phyloP scores from a whole-genome alignment of 495 filamentous ascomycete species.

The Aspergillus haitiensis region DNA sequence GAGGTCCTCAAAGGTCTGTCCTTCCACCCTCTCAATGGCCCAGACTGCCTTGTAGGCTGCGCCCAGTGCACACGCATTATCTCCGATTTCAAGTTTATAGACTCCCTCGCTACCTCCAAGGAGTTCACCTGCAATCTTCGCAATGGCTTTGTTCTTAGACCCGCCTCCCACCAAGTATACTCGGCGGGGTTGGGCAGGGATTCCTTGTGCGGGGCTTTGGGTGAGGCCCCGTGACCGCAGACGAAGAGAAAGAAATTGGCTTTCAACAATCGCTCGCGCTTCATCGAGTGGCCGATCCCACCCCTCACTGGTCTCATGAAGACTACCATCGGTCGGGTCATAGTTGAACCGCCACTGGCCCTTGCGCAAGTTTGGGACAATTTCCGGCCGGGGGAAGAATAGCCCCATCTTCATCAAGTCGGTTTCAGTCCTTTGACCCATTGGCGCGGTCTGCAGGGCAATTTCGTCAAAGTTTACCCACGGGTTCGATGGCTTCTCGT shows the following conservation, averaged over 20 bases:
- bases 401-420: constrained; percentile 78
- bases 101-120: constrained; percentile 87
- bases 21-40: constrained; percentile 67
- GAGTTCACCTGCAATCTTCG: constrained; percentile 75
- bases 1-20: constrained; percentile 83
- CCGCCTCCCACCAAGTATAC: constrained; percentile 95
- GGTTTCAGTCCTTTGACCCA: constrained; percentile 55
- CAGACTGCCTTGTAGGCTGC: constrained; percentile 97
- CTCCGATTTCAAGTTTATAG: constrained; percentile 89
- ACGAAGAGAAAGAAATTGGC: constrained; percentile 85
- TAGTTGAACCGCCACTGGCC: constrained; percentile 85
- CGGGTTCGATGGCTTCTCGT: constrained; percentile 40
- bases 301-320: constrained; percentile 45
- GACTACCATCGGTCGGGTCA: constrained; percentile 38
- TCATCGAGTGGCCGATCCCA: constrained; percentile 64
- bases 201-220: constrained; percentile 46
- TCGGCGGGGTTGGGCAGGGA: constrained; percentile 81
- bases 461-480: constrained; percentile 79
- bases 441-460: constrained; percentile 61
- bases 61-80: constrained; percentile 91
- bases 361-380: constrained; percentile 81
- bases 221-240: constrained; percentile 79
- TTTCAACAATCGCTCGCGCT: constrained; percentile 88
- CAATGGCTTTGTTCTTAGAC: constrained; percentile 82
- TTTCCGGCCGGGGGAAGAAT: constrained; percentile 93